A percentile compares a stretch with the other conserved stretches of the same genome.
These are phyloP conservation scores for Coemansia sp. DNA, from an alignment of 192 early-diverging fungal species.

Conservation along the genomic window DNA sequence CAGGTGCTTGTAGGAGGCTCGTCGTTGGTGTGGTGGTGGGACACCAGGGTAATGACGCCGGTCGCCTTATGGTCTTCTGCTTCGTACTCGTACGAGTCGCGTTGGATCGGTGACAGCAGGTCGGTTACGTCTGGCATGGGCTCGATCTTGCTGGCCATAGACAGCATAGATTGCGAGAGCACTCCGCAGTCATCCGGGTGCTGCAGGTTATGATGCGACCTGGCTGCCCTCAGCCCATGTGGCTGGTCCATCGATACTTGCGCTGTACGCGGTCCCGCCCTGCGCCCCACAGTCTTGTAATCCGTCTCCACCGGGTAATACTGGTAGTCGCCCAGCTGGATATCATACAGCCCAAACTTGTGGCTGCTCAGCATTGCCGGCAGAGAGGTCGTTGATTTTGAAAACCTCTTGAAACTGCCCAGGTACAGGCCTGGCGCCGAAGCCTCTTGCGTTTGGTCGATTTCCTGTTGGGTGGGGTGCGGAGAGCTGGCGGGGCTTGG, in stretches of 20 bases:
- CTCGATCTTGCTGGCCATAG: constrained; percentile 32
- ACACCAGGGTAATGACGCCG: constrained; percentile 12
- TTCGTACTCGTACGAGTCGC: constrained; percentile 18
- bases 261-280: not conserved
- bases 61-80: constrained; percentile 9
- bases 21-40: constrained; percentile 1
- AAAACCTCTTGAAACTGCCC: constrained; percentile 19
- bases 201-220: constrained; percentile 36
- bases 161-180: constrained; percentile 36
- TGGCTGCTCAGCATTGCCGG: constrained; percentile 11
- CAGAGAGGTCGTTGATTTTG: constrained; percentile 42
- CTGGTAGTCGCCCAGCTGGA: constrained; percentile 7
- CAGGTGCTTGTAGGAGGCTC: too few species aligned
- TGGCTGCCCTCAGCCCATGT: constrained; percentile 16
- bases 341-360: not conserved
- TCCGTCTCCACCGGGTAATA: not conserved
- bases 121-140: constrained; percentile 31
- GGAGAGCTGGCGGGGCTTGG: not conserved
- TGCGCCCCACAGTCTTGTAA: too few species aligned
- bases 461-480: not conserved
- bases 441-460: not conserved
- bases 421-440: not conserved
- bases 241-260: not conserved
- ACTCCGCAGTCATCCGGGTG: constrained; percentile 10
- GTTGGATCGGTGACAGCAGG: constrained; percentile 27